Conservation (phyloP, 495 filamentous ascomycete genomes). For the Sordaria brevicollis region DNA sequence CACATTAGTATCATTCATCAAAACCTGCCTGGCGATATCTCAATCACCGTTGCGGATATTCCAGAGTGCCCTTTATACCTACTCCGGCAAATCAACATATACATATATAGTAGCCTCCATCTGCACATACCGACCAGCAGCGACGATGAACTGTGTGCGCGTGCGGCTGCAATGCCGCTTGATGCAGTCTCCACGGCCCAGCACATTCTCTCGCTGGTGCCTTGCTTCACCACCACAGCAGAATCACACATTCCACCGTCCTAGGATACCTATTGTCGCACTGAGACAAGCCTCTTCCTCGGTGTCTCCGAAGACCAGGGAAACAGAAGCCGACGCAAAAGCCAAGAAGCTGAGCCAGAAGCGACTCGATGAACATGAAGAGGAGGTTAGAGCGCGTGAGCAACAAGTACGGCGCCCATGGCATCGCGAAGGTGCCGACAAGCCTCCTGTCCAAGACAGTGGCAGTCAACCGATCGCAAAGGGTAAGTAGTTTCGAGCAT, state of each 20-base stretch:
- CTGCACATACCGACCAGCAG: not conserved
- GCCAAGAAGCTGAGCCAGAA: conserved; percentile 27
- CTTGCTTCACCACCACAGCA: not conserved
- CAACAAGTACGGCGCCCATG: conserved; percentile 45
- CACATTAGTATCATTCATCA: not conserved
- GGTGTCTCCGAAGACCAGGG: not conserved
- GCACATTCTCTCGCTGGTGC: not conserved
- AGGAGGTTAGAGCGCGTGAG: conserved; percentile 23
- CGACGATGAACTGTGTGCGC: conserved; percentile 14
- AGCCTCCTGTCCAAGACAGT: conserved; percentile 39
- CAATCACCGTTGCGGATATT: not conserved
- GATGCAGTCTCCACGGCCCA: not conserved
- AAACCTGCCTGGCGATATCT: not conserved
- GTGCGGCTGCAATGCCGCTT: conserved; percentile 9
- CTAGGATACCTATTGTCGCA: not conserved
- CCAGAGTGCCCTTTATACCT: not conserved
- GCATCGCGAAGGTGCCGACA: conserved; percentile 57
- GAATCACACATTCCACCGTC: not conserved
- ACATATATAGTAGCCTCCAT: not conserved
- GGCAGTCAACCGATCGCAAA: conserved; percentile 48
- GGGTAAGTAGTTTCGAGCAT: conserved; percentile 30
- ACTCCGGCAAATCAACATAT: not conserved
- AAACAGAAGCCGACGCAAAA: conserved; percentile 18
- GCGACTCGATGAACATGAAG: conserved; percentile 26
- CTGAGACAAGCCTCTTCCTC: not conserved